phyloP scores from a whole-genome alignment of 345 rosid species.

The Eucalyptus victrix region DNA sequence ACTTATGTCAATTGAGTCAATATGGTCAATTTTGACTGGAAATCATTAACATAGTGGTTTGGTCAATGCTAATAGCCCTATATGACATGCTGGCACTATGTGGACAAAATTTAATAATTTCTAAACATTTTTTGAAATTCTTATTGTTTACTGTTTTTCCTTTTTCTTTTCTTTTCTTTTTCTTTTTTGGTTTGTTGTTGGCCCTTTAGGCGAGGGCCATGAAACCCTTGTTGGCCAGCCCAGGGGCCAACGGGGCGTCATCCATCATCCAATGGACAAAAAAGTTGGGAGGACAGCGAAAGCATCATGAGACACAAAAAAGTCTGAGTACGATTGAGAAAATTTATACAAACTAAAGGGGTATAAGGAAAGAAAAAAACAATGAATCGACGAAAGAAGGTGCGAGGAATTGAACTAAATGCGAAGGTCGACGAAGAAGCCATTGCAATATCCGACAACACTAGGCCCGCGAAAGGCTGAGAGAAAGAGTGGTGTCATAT shows the following conservation, averaged over 20 bases:
- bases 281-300: not conserved
- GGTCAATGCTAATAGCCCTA: rapidly evolving
- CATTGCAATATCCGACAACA: not conserved
- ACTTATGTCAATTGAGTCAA: too few relatives aligned
- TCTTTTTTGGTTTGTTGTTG: too few relatives aligned
- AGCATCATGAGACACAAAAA: not conserved
- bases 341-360: not conserved
- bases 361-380: not conserved
- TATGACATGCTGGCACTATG: rapidly evolving
- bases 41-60: rapidly evolving
- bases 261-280: too few relatives aligned
- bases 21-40: rapidly evolving
- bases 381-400: not conserved
- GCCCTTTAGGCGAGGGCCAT: not conserved
- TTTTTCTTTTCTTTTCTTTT: rapidly evolving
- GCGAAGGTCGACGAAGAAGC: not conserved
- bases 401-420: not conserved
- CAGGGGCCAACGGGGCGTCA: too few relatives aligned
- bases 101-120: not conserved
- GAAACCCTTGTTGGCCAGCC: not conserved
- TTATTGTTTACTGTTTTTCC: too few relatives aligned
- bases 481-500: not conserved
- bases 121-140: too few relatives aligned
- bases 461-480: not conserved
- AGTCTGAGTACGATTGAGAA: not conserved